These are phyloP conservation scores for Priceomyces fermenticarens DNA, from an alignment of 805 yeast genomes.

Conservation along the genomic window DNA sequence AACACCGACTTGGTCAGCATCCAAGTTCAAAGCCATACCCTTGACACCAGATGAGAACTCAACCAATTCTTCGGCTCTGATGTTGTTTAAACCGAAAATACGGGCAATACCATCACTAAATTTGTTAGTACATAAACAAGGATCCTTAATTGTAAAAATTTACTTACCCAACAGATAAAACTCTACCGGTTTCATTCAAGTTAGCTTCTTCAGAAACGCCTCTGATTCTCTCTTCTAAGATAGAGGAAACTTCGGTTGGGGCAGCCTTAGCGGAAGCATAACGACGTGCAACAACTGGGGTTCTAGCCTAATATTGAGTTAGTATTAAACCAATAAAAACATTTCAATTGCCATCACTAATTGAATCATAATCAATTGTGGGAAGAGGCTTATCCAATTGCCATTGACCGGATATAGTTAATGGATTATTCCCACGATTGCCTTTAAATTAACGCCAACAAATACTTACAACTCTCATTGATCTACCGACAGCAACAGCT, in stretches of 20 bases:
- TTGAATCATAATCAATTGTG: no score
- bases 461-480: constrained; percentile 34
- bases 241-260: constrained; percentile 99
- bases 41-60: constrained; percentile 99
- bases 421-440: neutral
- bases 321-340: constrained; percentile 16
- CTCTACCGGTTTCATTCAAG: constrained; percentile 99
- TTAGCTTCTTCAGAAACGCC: constrained; percentile 97
- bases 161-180: constrained; percentile 91
- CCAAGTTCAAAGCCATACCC: constrained; percentile 99
- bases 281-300: constrained; percentile 62
- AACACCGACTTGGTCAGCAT: constrained; percentile 99
- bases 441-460: neutral
- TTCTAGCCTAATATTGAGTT: constrained; percentile 62
- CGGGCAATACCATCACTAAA: constrained; percentile 99
- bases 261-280: constrained; percentile 96
- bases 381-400: no score
- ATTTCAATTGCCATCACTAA: no score
- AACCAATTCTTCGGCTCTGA: constrained; percentile 99
- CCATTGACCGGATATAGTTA: no score
- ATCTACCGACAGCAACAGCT: constrained; percentile 46
- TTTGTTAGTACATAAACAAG: constrained; percentile 32
- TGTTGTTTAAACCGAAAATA: constrained; percentile 98
- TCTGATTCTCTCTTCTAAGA: constrained; percentile 98
- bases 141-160: neutral